Conservation (phyloP, 2,329 filamentous ascomycete species). For the Rhynchosporium agropyri region DNA sequence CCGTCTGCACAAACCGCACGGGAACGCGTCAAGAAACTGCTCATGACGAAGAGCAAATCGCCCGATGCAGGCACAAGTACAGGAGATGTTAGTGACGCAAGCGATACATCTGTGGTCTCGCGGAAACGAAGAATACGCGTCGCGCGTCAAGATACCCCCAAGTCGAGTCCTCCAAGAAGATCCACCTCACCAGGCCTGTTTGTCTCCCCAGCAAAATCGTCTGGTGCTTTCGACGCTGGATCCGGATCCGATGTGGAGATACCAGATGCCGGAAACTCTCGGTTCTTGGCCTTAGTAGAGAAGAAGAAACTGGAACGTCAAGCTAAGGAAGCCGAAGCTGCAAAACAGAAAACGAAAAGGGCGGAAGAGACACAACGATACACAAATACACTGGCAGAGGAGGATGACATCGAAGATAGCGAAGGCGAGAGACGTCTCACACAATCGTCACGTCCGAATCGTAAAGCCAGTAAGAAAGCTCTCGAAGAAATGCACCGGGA, state of each 20-base stretch:
- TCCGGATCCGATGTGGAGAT: constrained; percentile 47
- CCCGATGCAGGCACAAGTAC: constrained; percentile 41
- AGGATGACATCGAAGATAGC: constrained; percentile 60
- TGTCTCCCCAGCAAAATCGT: constrained; percentile 43
- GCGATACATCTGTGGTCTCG: constrained; percentile 31
- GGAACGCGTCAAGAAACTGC: constrained; percentile 50
- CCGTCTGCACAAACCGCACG: constrained; percentile 39
- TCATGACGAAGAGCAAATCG: constrained; percentile 43
- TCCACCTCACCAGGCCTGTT: constrained; percentile 46
- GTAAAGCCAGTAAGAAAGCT: constrained; percentile 93
- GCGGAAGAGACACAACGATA: constrained; percentile 47
- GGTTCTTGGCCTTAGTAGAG: constrained; percentile 72
- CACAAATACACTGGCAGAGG: constrained; percentile 55
- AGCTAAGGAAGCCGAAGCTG: constrained; percentile 64
- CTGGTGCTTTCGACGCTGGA: constrained; percentile 39
- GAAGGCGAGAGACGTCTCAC: constrained; percentile 67
- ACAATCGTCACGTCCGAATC: constrained; percentile 67
- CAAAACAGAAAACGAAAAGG: constrained; percentile 46
- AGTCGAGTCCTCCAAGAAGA: constrained; percentile 28
- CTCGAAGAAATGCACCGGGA: constrained; percentile 93
- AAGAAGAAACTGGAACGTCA: constrained; percentile 73
- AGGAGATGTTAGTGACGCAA: constrained; percentile 41
- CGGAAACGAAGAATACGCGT: constrained; percentile 38
- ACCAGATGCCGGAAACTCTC: constrained; percentile 54
- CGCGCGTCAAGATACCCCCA: constrained; percentile 32